Conservation (phyloP, 2,329 filamentous ascomycete species). For the Xylaria sp. region DNA sequence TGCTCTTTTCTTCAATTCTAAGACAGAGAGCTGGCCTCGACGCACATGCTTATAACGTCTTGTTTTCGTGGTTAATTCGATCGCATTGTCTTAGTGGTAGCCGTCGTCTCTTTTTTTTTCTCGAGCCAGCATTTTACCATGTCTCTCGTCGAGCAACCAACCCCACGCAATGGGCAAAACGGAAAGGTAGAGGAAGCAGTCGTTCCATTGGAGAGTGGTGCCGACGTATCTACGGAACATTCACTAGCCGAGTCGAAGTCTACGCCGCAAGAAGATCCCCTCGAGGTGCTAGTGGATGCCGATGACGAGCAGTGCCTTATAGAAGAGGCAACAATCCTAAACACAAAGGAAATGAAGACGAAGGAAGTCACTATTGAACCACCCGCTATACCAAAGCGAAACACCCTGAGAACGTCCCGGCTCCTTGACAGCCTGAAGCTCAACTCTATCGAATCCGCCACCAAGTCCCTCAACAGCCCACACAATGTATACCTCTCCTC, state of each 20-base stretch:
- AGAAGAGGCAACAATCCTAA: conserved; percentile 47
- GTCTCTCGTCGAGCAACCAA: conserved; percentile 29
- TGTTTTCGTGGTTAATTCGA: conserved; percentile 34
- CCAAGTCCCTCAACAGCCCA: conserved; percentile 56
- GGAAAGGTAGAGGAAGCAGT: conserved; percentile 5
- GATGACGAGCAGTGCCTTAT: conserved; percentile 47
- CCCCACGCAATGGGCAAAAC: conserved; percentile 23
- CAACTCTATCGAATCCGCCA: conserved; percentile 49
- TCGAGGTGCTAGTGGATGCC: conserved; percentile 45
- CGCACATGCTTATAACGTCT: conserved; percentile 39
- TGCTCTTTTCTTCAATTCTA: conserved; percentile 36
- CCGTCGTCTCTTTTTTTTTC: conserved; percentile 14
- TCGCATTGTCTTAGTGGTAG: conserved; percentile 22
- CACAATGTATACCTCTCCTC: conserved; percentile 73
- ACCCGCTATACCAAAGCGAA: conserved; percentile 64
- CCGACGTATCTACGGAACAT: conserved; percentile 33
- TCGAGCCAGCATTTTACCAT: conserved; percentile 27
- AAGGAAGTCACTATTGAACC: conserved; percentile 46
- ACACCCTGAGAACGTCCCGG: conserved; percentile 60
- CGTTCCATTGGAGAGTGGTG: conserved; percentile 28
- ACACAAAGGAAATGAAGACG: conserved; percentile 44
- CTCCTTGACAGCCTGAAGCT: conserved; percentile 57
- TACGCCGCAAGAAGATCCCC: conserved; percentile 41
- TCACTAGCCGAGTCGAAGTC: conserved; percentile 41
- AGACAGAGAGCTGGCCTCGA: conserved; percentile 42